These are phyloP conservation scores for Metschnikowia cubensis DNA, from an alignment of 805 yeast genomes.

Conservation along the genomic window DNA sequence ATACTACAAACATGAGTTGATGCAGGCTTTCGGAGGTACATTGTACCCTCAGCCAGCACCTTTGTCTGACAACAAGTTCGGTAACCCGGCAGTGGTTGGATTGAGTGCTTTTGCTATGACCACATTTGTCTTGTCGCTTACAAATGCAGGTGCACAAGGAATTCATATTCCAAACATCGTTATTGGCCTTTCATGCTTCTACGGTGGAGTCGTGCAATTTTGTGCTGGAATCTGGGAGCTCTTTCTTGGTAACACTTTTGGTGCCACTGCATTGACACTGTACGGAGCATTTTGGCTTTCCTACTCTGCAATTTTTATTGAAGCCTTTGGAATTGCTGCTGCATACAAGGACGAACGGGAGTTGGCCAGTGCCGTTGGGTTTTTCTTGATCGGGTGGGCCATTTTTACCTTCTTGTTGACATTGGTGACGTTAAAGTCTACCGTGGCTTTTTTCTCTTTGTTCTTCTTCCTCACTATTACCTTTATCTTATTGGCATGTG, in stretches of 20 bases:
- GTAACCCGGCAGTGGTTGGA: slow-evolving; percentile 54
- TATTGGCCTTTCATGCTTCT: slow-evolving; percentile 45
- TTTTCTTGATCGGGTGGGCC: slow-evolving; percentile 59
- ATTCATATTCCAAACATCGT: slow-evolving; percentile 40
- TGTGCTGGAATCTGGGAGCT: slow-evolving; percentile 52
- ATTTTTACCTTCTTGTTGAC: slow-evolving; percentile 58
- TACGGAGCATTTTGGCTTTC: slow-evolving; percentile 52
- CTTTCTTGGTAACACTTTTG: slow-evolving; percentile 51
- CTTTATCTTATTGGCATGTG: slow-evolving; percentile 48
- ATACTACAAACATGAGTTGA: slow-evolving; percentile 51
- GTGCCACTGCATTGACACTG: slow-evolving; percentile 47
- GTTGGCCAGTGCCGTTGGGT: slow-evolving; percentile 49
- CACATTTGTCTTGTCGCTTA: slow-evolving; percentile 46
- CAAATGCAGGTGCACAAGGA: slow-evolving; percentile 43
- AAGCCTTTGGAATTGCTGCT: slow-evolving; percentile 51
- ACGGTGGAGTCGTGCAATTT: slow-evolving; percentile 48
- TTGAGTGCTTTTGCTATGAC: slow-evolving; percentile 46
- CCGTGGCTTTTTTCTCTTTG: slow-evolving; percentile 46
- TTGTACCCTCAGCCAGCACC: slow-evolving; percentile 38
- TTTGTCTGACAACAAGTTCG: slow-evolving; percentile 22
- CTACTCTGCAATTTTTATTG: slow-evolving; percentile 46
- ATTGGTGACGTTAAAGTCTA: slow-evolving; percentile 51
- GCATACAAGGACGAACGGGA: slow-evolving; percentile 44
- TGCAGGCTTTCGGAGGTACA: slow-evolving; percentile 61
- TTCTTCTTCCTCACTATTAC: slow-evolving; percentile 52